A percentile compares a stretch with the other conserved stretches of the same genome.
These are phyloP conservation scores for Phytophthora megakarya DNA, from an alignment of 352 stramenopile genomes.

Conservation along the genomic window DNA sequence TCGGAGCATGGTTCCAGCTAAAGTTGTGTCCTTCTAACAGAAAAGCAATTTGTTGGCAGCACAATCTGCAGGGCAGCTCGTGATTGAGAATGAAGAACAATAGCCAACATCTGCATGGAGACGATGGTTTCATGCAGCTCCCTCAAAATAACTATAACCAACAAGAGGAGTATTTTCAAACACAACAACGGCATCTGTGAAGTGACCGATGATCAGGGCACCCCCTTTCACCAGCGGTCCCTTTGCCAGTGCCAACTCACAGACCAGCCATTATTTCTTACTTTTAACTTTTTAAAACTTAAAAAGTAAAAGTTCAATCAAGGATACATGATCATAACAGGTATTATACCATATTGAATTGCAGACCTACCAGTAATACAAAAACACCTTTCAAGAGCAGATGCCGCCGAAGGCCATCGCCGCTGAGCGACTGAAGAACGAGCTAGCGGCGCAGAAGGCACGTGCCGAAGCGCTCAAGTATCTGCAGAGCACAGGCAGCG, in stretches of 20 bases:
- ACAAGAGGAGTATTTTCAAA: constrained; percentile 20
- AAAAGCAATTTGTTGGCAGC: no score
- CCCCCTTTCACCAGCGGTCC: constrained; percentile 4
- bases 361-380: no score
- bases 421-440: constrained; percentile 56
- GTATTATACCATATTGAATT: no score
- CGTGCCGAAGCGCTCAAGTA: constrained; percentile 69
- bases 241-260: not conserved
- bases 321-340: no score
- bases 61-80: constrained; percentile 11
- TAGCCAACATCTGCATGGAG: not conserved
- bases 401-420: constrained; percentile 41
- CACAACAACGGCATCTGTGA: not conserved
- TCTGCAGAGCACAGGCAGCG: constrained; percentile 62
- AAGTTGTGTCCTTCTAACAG: no score
- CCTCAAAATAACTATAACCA: constrained; percentile 32
- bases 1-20: constrained; percentile 24
- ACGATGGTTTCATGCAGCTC: constrained; percentile 12
- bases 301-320: no score
- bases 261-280: no score
- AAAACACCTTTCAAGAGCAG: not conserved
- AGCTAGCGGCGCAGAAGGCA: constrained; percentile 64
- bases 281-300: no score
- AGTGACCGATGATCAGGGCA: constrained; percentile 9
- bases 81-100: constrained; percentile 26